Conservation (phyloP, 1,284 basidiomycete genomes). For the Austroboletus novae-zelandiae region DNA sequence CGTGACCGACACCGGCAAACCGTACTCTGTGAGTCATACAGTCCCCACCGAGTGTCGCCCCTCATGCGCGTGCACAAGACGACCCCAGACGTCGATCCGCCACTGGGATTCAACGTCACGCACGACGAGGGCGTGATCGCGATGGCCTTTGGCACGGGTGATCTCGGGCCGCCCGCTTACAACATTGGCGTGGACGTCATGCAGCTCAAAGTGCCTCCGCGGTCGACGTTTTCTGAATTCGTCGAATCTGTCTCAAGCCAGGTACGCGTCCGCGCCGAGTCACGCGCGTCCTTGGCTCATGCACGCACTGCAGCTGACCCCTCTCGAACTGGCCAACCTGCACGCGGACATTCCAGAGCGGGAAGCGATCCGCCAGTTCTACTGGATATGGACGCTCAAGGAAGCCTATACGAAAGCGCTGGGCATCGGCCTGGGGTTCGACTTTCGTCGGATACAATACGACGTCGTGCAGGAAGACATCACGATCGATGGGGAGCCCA, state of each 20-base stretch:
- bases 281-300: slow-evolving; percentile 8
- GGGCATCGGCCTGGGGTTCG: slow-evolving; percentile 77
- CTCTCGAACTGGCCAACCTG: slow-evolving; percentile 46
- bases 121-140: slow-evolving; percentile 74
- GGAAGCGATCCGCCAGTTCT: slow-evolving; percentile 57
- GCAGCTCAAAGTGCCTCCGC: slow-evolving; percentile 61
- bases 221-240: slow-evolving; percentile 56
- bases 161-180: slow-evolving; percentile 54
- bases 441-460: slow-evolving; percentile 72
- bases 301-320: slow-evolving; percentile 47
- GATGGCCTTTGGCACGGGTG: slow-evolving; percentile 59
- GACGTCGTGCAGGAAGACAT: slow-evolving; percentile 50
- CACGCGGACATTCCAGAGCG: slow-evolving; percentile 37
- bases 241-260: slow-evolving; percentile 64
- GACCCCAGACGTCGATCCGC: slow-evolving; percentile 42
- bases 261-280: slow-evolving; percentile 37
- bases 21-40: slow-evolving; percentile 56
- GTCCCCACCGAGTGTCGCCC: background rate
- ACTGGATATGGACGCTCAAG: slow-evolving; percentile 83
- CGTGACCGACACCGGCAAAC: slow-evolving; percentile 63
- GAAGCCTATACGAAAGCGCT: slow-evolving; percentile 86
- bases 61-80: slow-evolving; percentile 34
- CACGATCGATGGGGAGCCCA: slow-evolving; percentile 54
- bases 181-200: slow-evolving; percentile 76
- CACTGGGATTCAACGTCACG: slow-evolving; percentile 74